Conservation (phyloP, 2,329 filamentous ascomycete genomes). For the Neofusicoccum cordaticola region DNA sequence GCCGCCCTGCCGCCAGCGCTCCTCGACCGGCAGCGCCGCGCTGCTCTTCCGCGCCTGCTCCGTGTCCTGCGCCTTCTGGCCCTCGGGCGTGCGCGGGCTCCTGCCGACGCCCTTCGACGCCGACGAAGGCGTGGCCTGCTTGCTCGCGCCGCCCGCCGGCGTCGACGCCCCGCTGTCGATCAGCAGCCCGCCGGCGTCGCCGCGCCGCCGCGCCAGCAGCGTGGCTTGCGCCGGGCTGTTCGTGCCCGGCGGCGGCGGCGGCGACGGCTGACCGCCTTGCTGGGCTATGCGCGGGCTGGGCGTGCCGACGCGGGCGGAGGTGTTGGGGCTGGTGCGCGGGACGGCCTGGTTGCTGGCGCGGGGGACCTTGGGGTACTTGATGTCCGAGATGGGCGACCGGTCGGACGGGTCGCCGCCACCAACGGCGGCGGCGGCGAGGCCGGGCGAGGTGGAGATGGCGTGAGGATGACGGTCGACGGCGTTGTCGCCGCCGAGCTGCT, state of each 20-base stretch:
- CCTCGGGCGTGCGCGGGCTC: constrained; percentile 22
- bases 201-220: constrained; percentile 34
- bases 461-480: constrained; percentile 38
- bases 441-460: constrained; percentile 34
- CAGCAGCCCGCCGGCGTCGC: constrained; percentile 32
- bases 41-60: constrained; percentile 6
- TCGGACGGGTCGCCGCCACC: not conserved
- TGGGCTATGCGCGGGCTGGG: not conserved
- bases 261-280: not conserved
- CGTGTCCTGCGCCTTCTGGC: constrained; percentile 21
- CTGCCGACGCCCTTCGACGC: constrained; percentile 10
- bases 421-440: not conserved
- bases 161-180: constrained; percentile 34
- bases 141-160: constrained; percentile 11
- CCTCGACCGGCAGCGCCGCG: not conserved
- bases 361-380: constrained; percentile 49
- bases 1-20: not conserved
- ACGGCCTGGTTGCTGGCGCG: constrained; percentile 47
- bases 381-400: constrained; percentile 31
- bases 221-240: constrained; percentile 5
- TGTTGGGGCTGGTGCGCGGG: constrained; percentile 27
- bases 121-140: constrained; percentile 5
- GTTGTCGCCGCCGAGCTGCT: not conserved
- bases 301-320: not conserved
- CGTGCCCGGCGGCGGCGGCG: not conserved